Percentiles rank a stretch among this genome's conserved stretches.
phyloP scores from a whole-genome alignment of 768 basidiomycete species.

The Phanerochaete sordida region DNA sequence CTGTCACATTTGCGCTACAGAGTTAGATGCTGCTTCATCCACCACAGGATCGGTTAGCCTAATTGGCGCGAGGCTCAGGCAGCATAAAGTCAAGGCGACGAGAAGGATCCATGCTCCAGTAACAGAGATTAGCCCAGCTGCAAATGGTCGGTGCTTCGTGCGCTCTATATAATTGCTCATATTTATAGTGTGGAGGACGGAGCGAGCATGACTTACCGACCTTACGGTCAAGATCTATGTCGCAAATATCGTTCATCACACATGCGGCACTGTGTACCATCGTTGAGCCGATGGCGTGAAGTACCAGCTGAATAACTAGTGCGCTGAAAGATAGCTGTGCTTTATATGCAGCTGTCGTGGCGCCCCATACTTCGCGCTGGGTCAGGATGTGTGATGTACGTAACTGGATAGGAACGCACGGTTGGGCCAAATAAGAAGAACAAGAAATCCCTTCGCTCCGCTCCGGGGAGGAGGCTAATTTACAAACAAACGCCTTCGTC shows the following conservation, averaged over 20 bases:
- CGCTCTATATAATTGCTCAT: slow-evolving; percentile 22
- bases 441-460: too few relatives aligned
- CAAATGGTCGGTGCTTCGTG: slow-evolving; percentile 30
- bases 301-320: not conserved
- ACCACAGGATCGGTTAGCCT: slow-evolving; percentile 3
- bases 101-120: slow-evolving; percentile 26
- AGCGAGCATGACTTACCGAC: slow-evolving; percentile 26
- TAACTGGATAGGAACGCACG: not conserved
- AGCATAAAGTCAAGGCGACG: slow-evolving; percentile 11
- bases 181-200: too few relatives aligned
- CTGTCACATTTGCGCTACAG: too few relatives aligned
- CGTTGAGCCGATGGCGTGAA: slow-evolving; percentile 13
- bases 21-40: not conserved
- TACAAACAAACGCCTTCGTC: too few relatives aligned
- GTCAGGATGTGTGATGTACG: too few relatives aligned
- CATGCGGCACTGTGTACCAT: slow-evolving; percentile 19
- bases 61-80: slow-evolving; percentile 12
- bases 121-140: slow-evolving; percentile 27
- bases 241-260: slow-evolving; percentile 22
- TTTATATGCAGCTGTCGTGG: slow-evolving; percentile 10
- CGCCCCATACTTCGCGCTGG: slow-evolving; percentile 19
- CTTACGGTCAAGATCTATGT: slow-evolving; percentile 28
- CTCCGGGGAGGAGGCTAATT: too few relatives aligned
- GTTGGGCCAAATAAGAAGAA: not conserved
- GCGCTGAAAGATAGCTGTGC: not conserved